Percentiles rank a stretch among this genome's conserved stretches.
These are phyloP conservation scores for Plasmodium coatneyi DNA, from an alignment of 169 alveolate genomes.

Conservation along the genomic window DNA sequence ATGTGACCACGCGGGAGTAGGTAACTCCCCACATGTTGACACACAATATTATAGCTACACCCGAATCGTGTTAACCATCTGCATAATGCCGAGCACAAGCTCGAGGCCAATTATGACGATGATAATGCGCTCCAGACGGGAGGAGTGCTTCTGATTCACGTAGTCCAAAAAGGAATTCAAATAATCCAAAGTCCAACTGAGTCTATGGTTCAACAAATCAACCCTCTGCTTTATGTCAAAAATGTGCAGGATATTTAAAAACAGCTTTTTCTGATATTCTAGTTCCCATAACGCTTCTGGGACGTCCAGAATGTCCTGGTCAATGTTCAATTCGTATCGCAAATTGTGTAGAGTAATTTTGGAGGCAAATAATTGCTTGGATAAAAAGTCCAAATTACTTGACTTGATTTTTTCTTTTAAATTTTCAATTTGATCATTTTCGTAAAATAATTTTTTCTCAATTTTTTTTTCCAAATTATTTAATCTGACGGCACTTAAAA, in stretches of 20 bases:
- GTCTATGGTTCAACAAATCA: constrained; percentile 80
- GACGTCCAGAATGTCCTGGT: constrained; percentile 78
- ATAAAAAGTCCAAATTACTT: constrained; percentile 58
- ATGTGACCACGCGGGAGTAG: not conserved
- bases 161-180: constrained; percentile 81
- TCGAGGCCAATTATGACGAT: constrained; percentile 80
- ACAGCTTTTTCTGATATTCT: constrained; percentile 79
- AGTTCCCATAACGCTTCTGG: constrained; percentile 83
- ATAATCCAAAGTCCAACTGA: constrained; percentile 82
- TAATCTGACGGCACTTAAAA: constrained; percentile 70
- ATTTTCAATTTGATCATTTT: constrained; percentile 72
- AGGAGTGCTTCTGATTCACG: constrained; percentile 82
- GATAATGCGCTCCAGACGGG: constrained; percentile 82
- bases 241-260: constrained; percentile 61
- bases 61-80: constrained; percentile 54
- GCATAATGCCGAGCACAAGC: constrained; percentile 79
- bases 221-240: constrained; percentile 80
- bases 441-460: constrained; percentile 69
- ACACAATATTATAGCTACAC: not conserved
- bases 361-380: constrained; percentile 63
- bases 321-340: constrained; percentile 67
- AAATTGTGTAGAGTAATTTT: constrained; percentile 68
- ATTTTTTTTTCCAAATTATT: constrained; percentile 73
- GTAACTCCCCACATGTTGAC: not conserved
- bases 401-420: constrained; percentile 70